Percentiles rank a stretch among this genome's conserved stretches.
phyloP scores from a whole-genome alignment of 1,284 basidiomycete species.

The Mycena citricolor region DNA sequence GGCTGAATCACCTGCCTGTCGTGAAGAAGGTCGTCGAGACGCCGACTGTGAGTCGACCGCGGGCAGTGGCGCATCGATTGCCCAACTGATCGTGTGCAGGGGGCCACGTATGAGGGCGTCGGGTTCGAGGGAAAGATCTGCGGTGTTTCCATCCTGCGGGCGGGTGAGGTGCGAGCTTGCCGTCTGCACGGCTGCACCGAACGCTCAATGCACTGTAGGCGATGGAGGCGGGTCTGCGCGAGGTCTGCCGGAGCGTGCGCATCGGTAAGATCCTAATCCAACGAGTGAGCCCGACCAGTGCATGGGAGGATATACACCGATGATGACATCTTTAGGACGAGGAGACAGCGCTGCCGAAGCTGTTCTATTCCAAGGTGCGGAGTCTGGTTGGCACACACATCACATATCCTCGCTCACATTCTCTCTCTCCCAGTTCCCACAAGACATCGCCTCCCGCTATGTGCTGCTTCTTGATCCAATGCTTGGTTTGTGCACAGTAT shows the following conservation, averaged over 20 bases:
- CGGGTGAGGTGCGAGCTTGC: conserved; percentile 66
- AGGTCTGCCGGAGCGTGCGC: conserved; percentile 89
- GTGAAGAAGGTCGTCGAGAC: conserved; percentile 80
- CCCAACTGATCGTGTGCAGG: conserved; percentile 52
- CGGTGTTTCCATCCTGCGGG: conserved; percentile 89
- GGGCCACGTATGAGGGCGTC: conserved; percentile 82
- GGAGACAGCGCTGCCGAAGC: conserved; percentile 85
- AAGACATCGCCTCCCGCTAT: conserved; percentile 90
- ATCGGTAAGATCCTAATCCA: conserved; percentile 96
- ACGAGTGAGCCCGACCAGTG: too few relatives aligned
- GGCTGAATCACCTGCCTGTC: conserved; percentile 95
- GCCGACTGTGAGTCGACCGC: conserved; percentile 63
- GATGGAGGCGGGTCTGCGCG: conserved; percentile 92
- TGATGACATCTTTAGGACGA: conserved; percentile 70
- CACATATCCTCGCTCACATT: background rate
- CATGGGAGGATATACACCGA: too few relatives aligned
- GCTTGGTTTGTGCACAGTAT: conserved; percentile 65
- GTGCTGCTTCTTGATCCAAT: conserved; percentile 96
- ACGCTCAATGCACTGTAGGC: conserved; percentile 52
- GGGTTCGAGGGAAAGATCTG: conserved; percentile 94
- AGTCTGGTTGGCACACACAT: conserved; percentile 22
- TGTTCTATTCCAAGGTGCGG: conserved; percentile 90
- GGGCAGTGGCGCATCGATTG: background rate
- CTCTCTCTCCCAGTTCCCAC: conserved; percentile 67
- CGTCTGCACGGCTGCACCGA: conserved; percentile 3